A percentile compares a stretch with the other conserved stretches of the same genome.
Conservation (phyloP, 169 alveolate species). For the Plasmodium cynomolgi region DNA sequence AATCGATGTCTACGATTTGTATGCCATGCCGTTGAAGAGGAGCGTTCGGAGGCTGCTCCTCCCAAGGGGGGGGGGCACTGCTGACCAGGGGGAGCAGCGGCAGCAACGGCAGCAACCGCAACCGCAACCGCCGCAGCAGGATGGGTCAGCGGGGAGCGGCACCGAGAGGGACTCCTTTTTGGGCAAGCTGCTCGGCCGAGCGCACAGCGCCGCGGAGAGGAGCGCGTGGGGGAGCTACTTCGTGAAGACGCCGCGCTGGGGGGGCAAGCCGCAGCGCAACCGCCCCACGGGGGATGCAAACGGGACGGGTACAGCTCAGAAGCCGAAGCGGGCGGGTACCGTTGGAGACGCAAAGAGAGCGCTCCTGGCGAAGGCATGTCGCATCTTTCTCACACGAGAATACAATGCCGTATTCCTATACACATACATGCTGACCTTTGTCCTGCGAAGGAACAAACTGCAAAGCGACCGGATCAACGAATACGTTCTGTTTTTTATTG, state of each 20-base stretch:
- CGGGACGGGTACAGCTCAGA: too few species aligned
- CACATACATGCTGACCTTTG: conserved; percentile 24
- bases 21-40: conserved; percentile 35
- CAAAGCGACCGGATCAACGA: conserved; percentile 10
- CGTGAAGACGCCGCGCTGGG: background rate
- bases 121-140: background rate
- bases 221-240: conserved; percentile 5
- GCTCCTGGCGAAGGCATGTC: background rate
- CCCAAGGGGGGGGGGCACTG: background rate
- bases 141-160: background rate
- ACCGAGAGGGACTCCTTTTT: background rate
- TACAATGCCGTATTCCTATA: conserved; percentile 24
- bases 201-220: background rate
- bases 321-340: background rate
- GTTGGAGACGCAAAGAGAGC: background rate
- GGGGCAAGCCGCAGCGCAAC: background rate
- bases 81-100: background rate
- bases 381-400: conserved; percentile 30
- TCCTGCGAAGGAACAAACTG: conserved; percentile 14
- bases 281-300: background rate
- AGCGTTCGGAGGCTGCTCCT: background rate
- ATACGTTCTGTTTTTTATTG: conserved; percentile 16
- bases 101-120: too few species aligned
- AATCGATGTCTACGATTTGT: conserved; percentile 13
- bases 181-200: background rate